A percentile compares a stretch with the other conserved stretches of the same genome.
Conservation (phyloP, 208 protist species). For the Leptomonas seymouri region DNA sequence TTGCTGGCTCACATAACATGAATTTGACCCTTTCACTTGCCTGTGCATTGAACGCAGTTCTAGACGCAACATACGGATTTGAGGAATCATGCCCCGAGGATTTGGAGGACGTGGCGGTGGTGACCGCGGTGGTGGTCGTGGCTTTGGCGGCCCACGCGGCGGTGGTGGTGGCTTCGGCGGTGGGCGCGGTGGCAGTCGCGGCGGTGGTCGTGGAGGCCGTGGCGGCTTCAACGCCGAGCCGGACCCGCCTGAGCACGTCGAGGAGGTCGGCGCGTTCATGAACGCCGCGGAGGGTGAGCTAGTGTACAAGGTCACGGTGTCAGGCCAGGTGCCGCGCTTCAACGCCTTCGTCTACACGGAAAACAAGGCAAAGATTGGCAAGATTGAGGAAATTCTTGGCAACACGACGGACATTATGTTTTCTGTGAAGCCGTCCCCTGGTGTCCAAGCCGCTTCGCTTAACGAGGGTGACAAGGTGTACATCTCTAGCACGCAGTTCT, state of each 20-base stretch:
- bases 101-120: slow-evolving; percentile 37
- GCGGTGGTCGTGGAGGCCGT: slow-evolving; percentile 69
- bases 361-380: slow-evolving; percentile 92
- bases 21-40: neutral
- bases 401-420: slow-evolving; percentile 90
- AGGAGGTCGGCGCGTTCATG: slow-evolving; percentile 84
- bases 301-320: slow-evolving; percentile 77
- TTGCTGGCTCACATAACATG: neutral
- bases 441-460: slow-evolving; percentile 83
- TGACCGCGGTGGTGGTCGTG: slow-evolving; percentile 28
- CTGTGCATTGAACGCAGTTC: slow-evolving; percentile 1
- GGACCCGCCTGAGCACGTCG: slow-evolving; percentile 87
- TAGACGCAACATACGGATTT: neutral
- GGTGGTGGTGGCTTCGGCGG: slow-evolving; percentile 46
- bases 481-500: slow-evolving; percentile 89
- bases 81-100: slow-evolving; percentile 29
- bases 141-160: slow-evolving; percentile 48
- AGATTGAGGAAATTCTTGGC: slow-evolving; percentile 93
- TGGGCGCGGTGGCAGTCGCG: slow-evolving; percentile 37
- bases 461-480: slow-evolving; percentile 85
- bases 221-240: slow-evolving; percentile 69
- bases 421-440: slow-evolving; percentile 88
- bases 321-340: slow-evolving; percentile 81
- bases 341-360: slow-evolving; percentile 94
- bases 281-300: slow-evolving; percentile 90